Percentiles rank a stretch among this genome's conserved stretches.
Evolutionary conservation across 2,329 filamentous ascomycete species (phyloP).

Genomic region (Alternaria hordeiaustralica): DNA sequence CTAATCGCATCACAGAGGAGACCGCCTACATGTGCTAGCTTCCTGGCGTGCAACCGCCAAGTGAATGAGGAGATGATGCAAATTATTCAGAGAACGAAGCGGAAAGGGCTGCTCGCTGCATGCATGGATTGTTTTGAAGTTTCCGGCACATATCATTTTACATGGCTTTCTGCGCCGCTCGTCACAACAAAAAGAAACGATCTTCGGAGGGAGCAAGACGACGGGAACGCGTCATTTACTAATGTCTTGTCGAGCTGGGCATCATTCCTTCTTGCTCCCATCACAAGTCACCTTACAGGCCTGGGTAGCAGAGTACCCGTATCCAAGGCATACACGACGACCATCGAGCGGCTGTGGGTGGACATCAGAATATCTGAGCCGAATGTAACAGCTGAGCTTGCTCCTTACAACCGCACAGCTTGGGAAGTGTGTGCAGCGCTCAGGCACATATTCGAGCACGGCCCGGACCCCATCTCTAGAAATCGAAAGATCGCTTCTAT

Average conservation of each 20-base stretch:
- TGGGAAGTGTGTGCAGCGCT: conserved; percentile 47
- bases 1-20: conserved; percentile 27
- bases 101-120: conserved; percentile 21
- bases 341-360: conserved; percentile 37
- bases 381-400: conserved; percentile 21
- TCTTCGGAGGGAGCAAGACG: background rate
- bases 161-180: conserved; percentile 38
- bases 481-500: conserved; percentile 23
- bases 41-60: conserved; percentile 40
- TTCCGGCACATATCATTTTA: conserved; percentile 42
- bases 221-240: background rate
- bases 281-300: conserved; percentile 4
- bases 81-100: conserved; percentile 25
- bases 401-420: conserved; percentile 31
- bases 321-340: conserved; percentile 13
- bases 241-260: conserved; percentile 24
- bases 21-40: conserved; percentile 38
- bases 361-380: conserved; percentile 34
- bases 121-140: conserved; percentile 41
- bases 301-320: background rate
- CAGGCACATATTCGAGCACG: conserved; percentile 37
- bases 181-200: conserved; percentile 25
- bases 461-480: conserved; percentile 25
- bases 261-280: conserved; percentile 15
- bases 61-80: conserved; percentile 38